Base-by-base conservation (phyloP, 2,329 filamentous ascomycete genomes). In the Chaetomium sp. region DNA sequence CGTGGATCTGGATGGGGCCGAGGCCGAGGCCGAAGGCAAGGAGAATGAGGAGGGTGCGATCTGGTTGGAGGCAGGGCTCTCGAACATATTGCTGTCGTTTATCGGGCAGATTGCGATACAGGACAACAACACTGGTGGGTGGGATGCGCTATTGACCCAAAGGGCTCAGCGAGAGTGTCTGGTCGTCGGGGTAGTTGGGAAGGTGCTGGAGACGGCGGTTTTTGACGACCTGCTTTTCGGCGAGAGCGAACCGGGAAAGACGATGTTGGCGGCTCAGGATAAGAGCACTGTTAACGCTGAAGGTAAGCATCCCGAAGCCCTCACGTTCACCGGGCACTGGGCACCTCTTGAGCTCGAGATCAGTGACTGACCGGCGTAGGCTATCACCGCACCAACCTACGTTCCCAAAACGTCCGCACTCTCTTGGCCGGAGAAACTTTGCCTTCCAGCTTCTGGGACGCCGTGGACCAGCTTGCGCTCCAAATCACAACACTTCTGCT, bases 211-310 rank as follows among this genome's bases (percentile, higher is more conserved):
- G 57, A 68, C 66, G 57, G 65, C 66, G 14, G 70, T 76, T 34
- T 73, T 72, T 54, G 66, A 67, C 40, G 65, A 68, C 41, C 61
- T 75, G 42, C 59, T 76, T 1, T 76, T 76, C 56, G 74, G 74
- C 35, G 72, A 68, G 4, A 60, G 58, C 1, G n/a, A 62, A 4
- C 2, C n/a, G 1, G 63, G 67, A 54, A 59, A 60, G 46, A 35
- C 53, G 0, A 65, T 68, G 50, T 61, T 76, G 27, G 56, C 64
- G 2, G 59, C 62, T 9, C 62, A 68, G 35, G 72, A 74, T 52
- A 10, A 55, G 33, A 58, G 59, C n/a, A 69, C 64, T 50, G 11
- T 70, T 9, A n/a, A 60, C 1, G 47, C 63, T 43, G 54, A 59
- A 40, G 55, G 53, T 60, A 38, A 55, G 48, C 52, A 9, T 27